These are phyloP conservation scores for Sclerotinia minor DNA, from an alignment of 2,329 filamentous ascomycete species.

Conservation along the genomic window DNA sequence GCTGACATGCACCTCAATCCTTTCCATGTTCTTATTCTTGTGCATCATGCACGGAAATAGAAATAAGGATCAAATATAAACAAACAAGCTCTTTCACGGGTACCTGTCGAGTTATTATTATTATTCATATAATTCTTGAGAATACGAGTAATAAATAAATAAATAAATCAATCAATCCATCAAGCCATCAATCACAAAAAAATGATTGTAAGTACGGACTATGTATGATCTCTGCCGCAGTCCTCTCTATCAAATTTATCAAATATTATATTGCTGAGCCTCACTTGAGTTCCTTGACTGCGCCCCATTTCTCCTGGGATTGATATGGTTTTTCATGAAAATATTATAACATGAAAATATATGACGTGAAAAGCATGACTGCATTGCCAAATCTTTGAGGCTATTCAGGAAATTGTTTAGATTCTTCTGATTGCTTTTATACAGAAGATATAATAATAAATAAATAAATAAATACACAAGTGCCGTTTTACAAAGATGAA, in stretches of 20 bases:
- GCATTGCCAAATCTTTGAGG: constrained; percentile 9
- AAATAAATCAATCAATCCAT: no score
- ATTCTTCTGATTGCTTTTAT: no score
- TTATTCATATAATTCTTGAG: no score
- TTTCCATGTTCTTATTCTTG: background rate
- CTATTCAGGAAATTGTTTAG: background rate
- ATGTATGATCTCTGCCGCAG: background rate
- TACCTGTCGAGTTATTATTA: background rate
- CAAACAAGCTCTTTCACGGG: background rate
- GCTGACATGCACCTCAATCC: background rate
- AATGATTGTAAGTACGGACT: background rate
- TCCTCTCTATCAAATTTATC: no score
- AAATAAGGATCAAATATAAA: background rate
- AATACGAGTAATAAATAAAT: no score
- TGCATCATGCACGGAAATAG: background rate
- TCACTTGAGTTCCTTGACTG: constrained; percentile 1
- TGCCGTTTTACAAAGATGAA: no score
- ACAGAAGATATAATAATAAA: no score
- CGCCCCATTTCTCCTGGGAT: constrained; percentile 2
- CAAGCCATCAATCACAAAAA: no score
- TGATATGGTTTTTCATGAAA: background rate
- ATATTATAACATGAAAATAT: constrained; percentile 4
- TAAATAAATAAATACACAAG: no score
- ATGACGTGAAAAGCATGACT: constrained; percentile 1
- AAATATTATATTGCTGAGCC: constrained; percentile 19